A percentile compares a stretch with the other conserved stretches of the same genome.
These are phyloP conservation scores for Pisolithus thermaeus DNA, from an alignment of 1,284 basidiomycete species.

Conservation along the genomic window DNA sequence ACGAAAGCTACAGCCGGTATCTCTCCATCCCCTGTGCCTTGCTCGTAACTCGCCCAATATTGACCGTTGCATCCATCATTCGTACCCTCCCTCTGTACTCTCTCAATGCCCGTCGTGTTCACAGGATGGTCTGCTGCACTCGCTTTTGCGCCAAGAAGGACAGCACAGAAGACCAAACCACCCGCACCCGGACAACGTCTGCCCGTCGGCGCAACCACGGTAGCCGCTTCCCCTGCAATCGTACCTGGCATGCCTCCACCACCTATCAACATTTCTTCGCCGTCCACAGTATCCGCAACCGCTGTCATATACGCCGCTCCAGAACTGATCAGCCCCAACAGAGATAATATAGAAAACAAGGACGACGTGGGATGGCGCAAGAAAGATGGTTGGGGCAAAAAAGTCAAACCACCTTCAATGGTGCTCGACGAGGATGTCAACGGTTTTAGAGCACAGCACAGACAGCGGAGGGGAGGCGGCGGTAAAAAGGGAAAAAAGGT, in stretches of 20 bases:
- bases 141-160: constrained; percentile 72
- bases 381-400: constrained; percentile 70
- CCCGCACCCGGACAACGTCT: constrained; percentile 37
- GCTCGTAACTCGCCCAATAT: constrained; percentile 31
- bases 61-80: constrained; percentile 32
- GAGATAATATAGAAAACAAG: constrained; percentile 22
- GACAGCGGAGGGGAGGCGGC: constrained; percentile 37
- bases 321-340: constrained; percentile 38
- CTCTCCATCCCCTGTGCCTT: constrained; percentile 40
- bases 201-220: constrained; percentile 51
- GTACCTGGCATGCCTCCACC: constrained; percentile 10
- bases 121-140: constrained; percentile 82
- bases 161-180: constrained; percentile 49
- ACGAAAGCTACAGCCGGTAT: constrained; percentile 77
- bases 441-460: constrained; percentile 60
- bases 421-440: constrained; percentile 82
- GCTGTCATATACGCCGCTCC: constrained; percentile 72
- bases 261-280: constrained; percentile 8
- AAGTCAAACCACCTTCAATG: constrained; percentile 86
- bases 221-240: constrained; percentile 19
- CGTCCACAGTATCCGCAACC: constrained; percentile 49
- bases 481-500: constrained; percentile 65
- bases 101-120: constrained; percentile 12
- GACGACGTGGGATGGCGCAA: constrained; percentile 21
- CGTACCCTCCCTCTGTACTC: constrained; percentile 9